These are phyloP conservation scores for Lasiosphaeriaceae sp. DNA, from an alignment of 495 filamentous ascomycete species.

Conservation along the genomic window DNA sequence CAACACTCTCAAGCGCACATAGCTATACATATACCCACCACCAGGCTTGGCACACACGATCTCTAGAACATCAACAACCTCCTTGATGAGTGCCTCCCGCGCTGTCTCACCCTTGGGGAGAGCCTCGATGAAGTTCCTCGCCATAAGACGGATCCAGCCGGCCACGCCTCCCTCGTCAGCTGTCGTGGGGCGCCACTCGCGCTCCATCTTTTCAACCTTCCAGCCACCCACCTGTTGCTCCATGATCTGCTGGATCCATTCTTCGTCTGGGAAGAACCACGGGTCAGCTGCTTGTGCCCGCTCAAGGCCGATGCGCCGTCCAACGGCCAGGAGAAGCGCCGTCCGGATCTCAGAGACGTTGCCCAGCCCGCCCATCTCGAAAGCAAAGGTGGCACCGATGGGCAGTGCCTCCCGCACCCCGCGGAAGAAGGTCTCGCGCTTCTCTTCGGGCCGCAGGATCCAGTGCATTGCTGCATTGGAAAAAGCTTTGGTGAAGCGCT, in stretches of 20 bases:
- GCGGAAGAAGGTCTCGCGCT: slow-evolving; percentile 37
- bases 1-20: slow-evolving; percentile 66
- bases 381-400: slow-evolving; percentile 58
- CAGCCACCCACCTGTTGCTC: slow-evolving; percentile 53
- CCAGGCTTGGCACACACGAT: slow-evolving; percentile 49
- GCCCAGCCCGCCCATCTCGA: slow-evolving; percentile 72
- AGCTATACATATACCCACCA: slow-evolving; percentile 61
- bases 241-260: slow-evolving; percentile 49
- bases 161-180: slow-evolving; percentile 57
- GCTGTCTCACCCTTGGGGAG: slow-evolving; percentile 31
- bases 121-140: slow-evolving; percentile 51
- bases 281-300: slow-evolving; percentile 50
- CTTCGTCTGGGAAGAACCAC: slow-evolving; percentile 72
- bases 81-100: slow-evolving; percentile 51
- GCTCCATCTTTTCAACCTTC: slow-evolving; percentile 56
- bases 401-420: slow-evolving; percentile 47
- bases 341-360: slow-evolving; percentile 64
- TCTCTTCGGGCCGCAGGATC: slow-evolving; percentile 52
- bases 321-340: slow-evolving; percentile 51
- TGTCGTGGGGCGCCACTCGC: slow-evolving; percentile 60
- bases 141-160: slow-evolving; percentile 69
- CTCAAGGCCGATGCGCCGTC: slow-evolving; percentile 48
- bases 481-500: slow-evolving; percentile 60
- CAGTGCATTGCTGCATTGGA: slow-evolving; percentile 80
- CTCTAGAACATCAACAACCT: slow-evolving; percentile 56